A percentile compares a stretch with the other conserved stretches of the same genome.
These are phyloP conservation scores for Didymella arachidicola DNA, from an alignment of 2,329 filamentous ascomycete species.

Conservation along the genomic window DNA sequence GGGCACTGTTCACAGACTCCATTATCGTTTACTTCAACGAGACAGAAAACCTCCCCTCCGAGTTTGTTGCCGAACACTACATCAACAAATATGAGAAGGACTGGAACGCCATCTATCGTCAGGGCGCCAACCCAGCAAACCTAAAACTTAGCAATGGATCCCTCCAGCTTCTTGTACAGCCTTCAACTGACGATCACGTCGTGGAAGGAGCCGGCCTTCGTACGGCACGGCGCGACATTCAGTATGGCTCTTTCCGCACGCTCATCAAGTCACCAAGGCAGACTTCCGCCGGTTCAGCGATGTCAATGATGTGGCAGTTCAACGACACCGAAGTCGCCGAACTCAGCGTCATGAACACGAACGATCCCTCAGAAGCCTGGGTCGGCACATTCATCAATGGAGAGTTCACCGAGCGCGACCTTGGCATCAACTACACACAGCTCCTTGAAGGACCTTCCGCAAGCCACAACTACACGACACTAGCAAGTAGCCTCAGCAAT, in stretches of 20 bases:
- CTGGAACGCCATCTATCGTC: conserved; percentile 56
- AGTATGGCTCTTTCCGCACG: conserved; percentile 58
- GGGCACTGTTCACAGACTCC: conserved; percentile 56
- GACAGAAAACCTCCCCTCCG: conserved; percentile 46
- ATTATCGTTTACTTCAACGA: conserved; percentile 62
- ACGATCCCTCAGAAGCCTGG: conserved; percentile 50
- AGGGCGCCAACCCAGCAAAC: conserved; percentile 54
- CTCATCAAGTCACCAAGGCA: conserved; percentile 53
- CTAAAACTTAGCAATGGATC: conserved; percentile 47
- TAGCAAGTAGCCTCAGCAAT: conserved; percentile 39
- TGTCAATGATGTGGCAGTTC: conserved; percentile 57
- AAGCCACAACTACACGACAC: conserved; percentile 51
- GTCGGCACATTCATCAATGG: conserved; percentile 51
- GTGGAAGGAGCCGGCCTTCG: conserved; percentile 56
- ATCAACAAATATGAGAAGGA: conserved; percentile 56
- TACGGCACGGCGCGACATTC: conserved; percentile 56
- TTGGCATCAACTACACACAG: conserved; percentile 54
- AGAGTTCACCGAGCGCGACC: conserved; percentile 49
- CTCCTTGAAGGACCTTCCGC: conserved; percentile 36
- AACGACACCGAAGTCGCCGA: conserved; percentile 56
- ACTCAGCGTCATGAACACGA: conserved; percentile 57
- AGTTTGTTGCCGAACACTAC: conserved; percentile 54
- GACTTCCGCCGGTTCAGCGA: conserved; percentile 51
- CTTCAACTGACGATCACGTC: conserved; percentile 48
- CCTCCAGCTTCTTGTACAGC: conserved; percentile 49